A percentile compares a stretch with the other conserved stretches of the same genome.
phyloP scores from a whole-genome alignment of 345 rosid species.

The Arabis hirsuta region DNA sequence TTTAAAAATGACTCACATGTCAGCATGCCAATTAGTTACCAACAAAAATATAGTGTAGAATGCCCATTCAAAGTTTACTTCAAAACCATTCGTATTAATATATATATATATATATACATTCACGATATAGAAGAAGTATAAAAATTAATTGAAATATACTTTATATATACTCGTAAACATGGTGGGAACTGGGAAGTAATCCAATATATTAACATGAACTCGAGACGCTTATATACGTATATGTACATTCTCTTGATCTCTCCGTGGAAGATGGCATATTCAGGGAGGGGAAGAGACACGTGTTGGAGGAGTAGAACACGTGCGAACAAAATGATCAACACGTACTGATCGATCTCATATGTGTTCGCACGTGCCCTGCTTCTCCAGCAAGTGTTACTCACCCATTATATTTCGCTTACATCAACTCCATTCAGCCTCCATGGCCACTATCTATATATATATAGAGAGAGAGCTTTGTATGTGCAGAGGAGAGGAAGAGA shows the following conservation, averaged over 20 bases:
- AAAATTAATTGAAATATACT: too few species aligned
- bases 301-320: slow-evolving; percentile 99
- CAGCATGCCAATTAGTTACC: background rate
- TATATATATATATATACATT: background rate
- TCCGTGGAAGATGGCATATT: background rate
- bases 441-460: background rate
- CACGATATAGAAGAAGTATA: background rate
- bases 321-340: slow-evolving; percentile 51
- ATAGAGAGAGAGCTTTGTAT: background rate
- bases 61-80: background rate
- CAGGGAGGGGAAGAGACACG: slow-evolving; percentile 56
- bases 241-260: slow-evolving; percentile 1
- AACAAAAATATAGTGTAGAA: background rate
- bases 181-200: background rate
- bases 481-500: slow-evolving; percentile 9
- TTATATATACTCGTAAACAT: background rate
- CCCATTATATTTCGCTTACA: slow-evolving; percentile 46
- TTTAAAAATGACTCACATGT: background rate
- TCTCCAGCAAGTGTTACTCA: slow-evolving; percentile 92
- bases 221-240: background rate
- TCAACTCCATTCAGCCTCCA: background rate
- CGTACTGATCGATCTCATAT: slow-evolving; percentile 6
- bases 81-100: background rate
- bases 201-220: background rate
- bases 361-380: slow-evolving; percentile 99